Conservation (phyloP, 306 rosid genomes). For the Nissolia schottii region DNA sequence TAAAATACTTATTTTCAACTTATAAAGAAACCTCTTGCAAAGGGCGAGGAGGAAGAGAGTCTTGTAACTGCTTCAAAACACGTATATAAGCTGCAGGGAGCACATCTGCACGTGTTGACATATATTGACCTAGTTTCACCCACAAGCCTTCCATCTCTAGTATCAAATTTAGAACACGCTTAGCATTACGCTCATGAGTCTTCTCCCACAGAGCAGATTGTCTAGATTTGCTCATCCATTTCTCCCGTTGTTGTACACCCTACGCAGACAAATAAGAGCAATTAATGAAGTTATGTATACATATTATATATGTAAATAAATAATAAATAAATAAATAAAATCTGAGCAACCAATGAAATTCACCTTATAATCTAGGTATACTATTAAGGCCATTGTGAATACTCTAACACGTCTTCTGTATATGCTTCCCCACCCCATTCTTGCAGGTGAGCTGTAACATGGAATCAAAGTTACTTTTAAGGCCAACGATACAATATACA, state of each 20-base stretch:
- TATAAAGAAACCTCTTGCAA: constrained; percentile 64
- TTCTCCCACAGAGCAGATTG: constrained; percentile 69
- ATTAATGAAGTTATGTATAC: not conserved
- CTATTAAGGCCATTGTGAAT: constrained; percentile 37
- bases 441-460: constrained; percentile 19
- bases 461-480: constrained; percentile 5
- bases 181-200: constrained; percentile 94
- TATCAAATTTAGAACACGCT: constrained; percentile 67
- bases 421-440: constrained; percentile 45
- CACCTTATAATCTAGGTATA: constrained; percentile 55
- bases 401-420: constrained; percentile 39
- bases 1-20: not conserved
- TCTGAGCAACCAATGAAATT: not conserved
- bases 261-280: constrained; percentile 22
- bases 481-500: constrained; percentile 12
- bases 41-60: constrained; percentile 98
- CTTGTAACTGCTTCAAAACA: constrained; percentile 85
- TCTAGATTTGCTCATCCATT: constrained; percentile 61
- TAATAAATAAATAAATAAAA: not conserved
- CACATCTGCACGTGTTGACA: constrained; percentile 98
- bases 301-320: constrained; percentile 7
- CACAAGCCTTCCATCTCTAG: constrained; percentile 94
- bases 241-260: constrained; percentile 85
- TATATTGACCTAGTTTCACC: constrained; percentile 97
- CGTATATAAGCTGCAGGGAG: constrained; percentile 79